Evolutionary conservation across 257 asterid species (phyloP).

Genomic region (Anisodus tanguticus): DNA sequence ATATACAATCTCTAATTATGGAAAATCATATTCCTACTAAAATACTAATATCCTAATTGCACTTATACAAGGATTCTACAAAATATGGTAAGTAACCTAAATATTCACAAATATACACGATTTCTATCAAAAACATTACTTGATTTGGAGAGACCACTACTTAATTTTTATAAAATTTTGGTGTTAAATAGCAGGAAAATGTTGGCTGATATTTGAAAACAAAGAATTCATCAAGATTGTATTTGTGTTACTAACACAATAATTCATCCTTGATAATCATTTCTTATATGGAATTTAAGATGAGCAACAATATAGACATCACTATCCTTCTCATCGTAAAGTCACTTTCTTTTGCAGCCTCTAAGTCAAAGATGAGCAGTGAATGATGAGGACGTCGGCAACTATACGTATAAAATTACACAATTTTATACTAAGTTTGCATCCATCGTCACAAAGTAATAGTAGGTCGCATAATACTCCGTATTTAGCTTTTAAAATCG

Average conservation of each 20-base stretch:
- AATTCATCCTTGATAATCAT: not conserved
- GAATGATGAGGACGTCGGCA: not conserved
- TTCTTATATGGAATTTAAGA: not conserved
- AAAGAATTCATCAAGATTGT: not conserved
- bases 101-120: no score
- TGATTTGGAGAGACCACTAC: no score
- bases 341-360: not conserved
- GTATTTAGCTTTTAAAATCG: not conserved
- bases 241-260: not conserved
- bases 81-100: no score
- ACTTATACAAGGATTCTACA: no score
- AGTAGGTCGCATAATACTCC: not conserved
- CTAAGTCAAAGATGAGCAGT: conserved; percentile 1
- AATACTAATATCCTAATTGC: no score
- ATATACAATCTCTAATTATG: no score
- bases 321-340: conserved; percentile 14
- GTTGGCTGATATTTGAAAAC: not conserved
- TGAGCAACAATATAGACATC: not conserved
- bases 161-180: no score
- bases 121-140: no score
- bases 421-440: not conserved
- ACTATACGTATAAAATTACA: not conserved
- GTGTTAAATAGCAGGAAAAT: not conserved
- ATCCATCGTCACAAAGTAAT: not conserved
- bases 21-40: no score